Base-by-base conservation (phyloP, 2,329 filamentous ascomycete genomes). In the Monosporascus sp. region DNA sequence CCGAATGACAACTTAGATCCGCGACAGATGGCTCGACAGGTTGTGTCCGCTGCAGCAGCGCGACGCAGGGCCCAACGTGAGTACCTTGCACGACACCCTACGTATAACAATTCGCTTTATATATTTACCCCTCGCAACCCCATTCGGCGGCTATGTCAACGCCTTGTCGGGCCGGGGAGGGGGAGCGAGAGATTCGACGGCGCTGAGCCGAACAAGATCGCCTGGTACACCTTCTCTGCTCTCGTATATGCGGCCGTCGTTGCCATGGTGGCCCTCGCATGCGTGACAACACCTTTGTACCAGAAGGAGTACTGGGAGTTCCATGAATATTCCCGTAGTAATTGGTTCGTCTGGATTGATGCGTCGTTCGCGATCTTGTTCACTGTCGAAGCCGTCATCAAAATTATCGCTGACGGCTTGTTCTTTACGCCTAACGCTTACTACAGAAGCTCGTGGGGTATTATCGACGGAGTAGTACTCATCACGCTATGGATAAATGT, bases 391-490 rank as follows among this genome's bases (percentile, higher is more conserved):
- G 90, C 92, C 1, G 65, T 85, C 6, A 92, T 99, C 73, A 99
- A 99, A 69, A 85, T 96, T 51, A 84, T 99, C 62, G 94, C 94
- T 0, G 94, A 99, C 72, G 94, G 94, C 7, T 88, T 96, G 62
- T 88, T 97, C 68, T 97, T 90, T 83, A 97, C 94, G 0, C 94
- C 94, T 0, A 97, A 99, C 70, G 95, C 95, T 3, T 99, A 96
- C 67, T 90, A 97, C 68, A 86, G 94, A 62, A 93, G 93, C 65
- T 93, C 92, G 0, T 99, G 94, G 94, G 95, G 94, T 6, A 85
- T 96, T 56, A 97, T 99, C 59, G 94, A 99, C 66, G 90, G 88
- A 0, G 72, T 97, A 45, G 94, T 99, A 59, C 77, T 99, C 50
- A 75, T 96, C 52, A 97, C 94, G 0, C 81, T 99, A 8, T 97